A percentile compares a stretch with the other conserved stretches of the same genome.
These are phyloP conservation scores for Nicotiana tomentosiformis DNA, from an alignment of 257 asterid genomes.

Conservation along the genomic window DNA sequence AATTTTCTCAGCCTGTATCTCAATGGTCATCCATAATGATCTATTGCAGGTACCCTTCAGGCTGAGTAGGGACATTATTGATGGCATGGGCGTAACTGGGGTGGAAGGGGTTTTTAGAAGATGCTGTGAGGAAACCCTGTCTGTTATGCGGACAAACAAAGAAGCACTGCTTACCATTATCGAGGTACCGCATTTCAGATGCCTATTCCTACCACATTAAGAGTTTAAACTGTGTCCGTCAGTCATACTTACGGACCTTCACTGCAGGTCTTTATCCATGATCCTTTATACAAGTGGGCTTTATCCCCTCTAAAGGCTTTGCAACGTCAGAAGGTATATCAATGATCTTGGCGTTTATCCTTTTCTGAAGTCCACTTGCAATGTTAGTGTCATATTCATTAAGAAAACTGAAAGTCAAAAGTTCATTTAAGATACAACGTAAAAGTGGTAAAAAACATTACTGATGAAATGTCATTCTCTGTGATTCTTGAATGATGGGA, in stretches of 20 bases:
- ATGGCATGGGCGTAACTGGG: conserved; percentile 98
- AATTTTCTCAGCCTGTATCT: conserved; percentile 12
- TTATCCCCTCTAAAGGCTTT: conserved; percentile 93
- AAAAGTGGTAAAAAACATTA: neutral
- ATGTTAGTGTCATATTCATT: neutral
- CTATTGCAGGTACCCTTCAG: conserved; percentile 79
- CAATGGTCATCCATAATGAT: conserved; percentile 1
- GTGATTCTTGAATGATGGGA: neutral
- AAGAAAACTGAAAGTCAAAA: neutral
- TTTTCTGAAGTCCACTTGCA: neutral
- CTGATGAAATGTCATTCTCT: neutral
- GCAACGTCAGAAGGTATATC: conserved; percentile 89
- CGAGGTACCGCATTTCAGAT: conserved; percentile 48
- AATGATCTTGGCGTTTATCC: neutral
- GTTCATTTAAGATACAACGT: neutral
- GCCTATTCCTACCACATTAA: neutral
- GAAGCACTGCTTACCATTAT: conserved; percentile 92
- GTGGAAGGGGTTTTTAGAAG: conserved; percentile 98
- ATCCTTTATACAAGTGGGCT: conserved; percentile 97
- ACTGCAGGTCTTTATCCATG: conserved; percentile 93
- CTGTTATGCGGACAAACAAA: conserved; percentile 95
- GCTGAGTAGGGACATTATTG: conserved; percentile 85
- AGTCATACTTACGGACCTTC: conserved; percentile 7
- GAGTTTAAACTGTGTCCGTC: neutral
- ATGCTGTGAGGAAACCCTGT: conserved; percentile 92